phyloP scores from a whole-genome alignment of 192 early-diverging fungal genomes.

The Gorgonomyces haynaldii region DNA sequence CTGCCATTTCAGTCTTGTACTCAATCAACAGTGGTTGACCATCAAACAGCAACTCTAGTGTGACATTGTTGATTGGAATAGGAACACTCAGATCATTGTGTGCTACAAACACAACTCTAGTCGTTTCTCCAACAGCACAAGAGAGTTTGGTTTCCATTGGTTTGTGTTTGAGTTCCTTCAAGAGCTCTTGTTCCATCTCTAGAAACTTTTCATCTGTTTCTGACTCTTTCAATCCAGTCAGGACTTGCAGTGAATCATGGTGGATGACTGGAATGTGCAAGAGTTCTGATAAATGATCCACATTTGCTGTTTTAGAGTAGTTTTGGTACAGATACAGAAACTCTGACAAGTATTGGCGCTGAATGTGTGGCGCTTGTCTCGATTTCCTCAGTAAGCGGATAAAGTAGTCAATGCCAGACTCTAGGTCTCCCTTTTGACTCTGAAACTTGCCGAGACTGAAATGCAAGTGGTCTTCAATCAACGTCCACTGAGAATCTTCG shows the following conservation, averaged over 20 bases:
- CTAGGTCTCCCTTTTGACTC: slow-evolving; percentile 60
- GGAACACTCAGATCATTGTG: slow-evolving; percentile 30
- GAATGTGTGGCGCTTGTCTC: slow-evolving; percentile 51
- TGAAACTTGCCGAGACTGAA: slow-evolving; percentile 76
- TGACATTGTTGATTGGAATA: slow-evolving; percentile 51
- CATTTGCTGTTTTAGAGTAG: slow-evolving; percentile 24
- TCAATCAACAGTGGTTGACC: slow-evolving; percentile 12
- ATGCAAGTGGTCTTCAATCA: slow-evolving; percentile 82
- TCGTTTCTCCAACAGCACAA: slow-evolving; percentile 4
- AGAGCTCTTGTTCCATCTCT: slow-evolving; percentile 53
- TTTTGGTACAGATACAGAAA: slow-evolving; percentile 62
- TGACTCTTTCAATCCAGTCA: neutral
- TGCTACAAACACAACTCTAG: neutral
- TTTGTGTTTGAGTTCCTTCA: neutral
- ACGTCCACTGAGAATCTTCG: slow-evolving; percentile 48
- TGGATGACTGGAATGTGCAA: slow-evolving; percentile 46
- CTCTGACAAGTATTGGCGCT: slow-evolving; percentile 58
- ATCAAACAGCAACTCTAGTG: slow-evolving; percentile 31
- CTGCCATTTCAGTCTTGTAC: slow-evolving; percentile 11
- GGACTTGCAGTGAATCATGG: slow-evolving; percentile 15
- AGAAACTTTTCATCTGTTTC: slow-evolving; percentile 45
- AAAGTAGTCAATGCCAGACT: slow-evolving; percentile 68
- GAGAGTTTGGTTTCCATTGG: neutral
- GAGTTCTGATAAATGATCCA: no score
- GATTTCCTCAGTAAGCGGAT: slow-evolving; percentile 59